Evolutionary conservation across 202 grass and related monocot species (phyloP).

Genomic region (Zizania palustris): DNA sequence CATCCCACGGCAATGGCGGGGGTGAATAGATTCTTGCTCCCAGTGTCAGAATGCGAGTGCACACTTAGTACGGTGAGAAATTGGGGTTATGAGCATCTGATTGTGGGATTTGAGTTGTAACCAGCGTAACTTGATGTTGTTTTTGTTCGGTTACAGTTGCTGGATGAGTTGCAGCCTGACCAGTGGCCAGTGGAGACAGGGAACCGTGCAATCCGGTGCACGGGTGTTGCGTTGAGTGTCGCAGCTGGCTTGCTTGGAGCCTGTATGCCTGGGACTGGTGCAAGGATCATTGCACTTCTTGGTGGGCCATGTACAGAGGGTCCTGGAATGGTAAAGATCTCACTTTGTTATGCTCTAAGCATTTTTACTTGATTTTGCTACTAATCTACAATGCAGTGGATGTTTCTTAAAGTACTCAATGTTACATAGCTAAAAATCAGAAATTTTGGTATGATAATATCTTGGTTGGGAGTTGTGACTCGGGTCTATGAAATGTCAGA

Average conservation of each 20-base stretch:
- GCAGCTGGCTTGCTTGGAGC: constrained; percentile 92
- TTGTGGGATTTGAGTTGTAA: neutral
- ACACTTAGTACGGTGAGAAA: constrained; percentile 74
- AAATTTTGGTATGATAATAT: neutral
- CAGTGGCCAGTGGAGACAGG: constrained; percentile 84
- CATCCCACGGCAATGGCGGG: constrained; percentile 50
- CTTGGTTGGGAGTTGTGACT: neutral
- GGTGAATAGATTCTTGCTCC: constrained; percentile 88
- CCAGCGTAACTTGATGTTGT: constrained; percentile 17
- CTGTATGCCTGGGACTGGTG: constrained; percentile 85
- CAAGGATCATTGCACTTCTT: constrained; percentile 84
- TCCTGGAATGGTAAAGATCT: constrained; percentile 85
- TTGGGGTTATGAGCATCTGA: constrained; percentile 12
- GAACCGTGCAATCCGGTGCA: constrained; percentile 82
- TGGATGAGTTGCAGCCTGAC: constrained; percentile 91
- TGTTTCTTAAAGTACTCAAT: constrained; percentile 20
- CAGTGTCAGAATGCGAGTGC: constrained; percentile 85
- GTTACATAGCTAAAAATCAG: neutral
- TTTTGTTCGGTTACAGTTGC: constrained; percentile 58
- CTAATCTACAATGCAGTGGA: constrained; percentile 15
- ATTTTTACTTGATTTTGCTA: constrained; percentile 10
- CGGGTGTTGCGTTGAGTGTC: constrained; percentile 87
- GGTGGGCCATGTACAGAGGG: constrained; percentile 93
- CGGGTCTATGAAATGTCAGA: neutral
- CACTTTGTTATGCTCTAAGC: constrained; percentile 23